phyloP scores from a whole-genome alignment of 805 yeast genomes.

The Cyberlindnera maclurae region DNA sequence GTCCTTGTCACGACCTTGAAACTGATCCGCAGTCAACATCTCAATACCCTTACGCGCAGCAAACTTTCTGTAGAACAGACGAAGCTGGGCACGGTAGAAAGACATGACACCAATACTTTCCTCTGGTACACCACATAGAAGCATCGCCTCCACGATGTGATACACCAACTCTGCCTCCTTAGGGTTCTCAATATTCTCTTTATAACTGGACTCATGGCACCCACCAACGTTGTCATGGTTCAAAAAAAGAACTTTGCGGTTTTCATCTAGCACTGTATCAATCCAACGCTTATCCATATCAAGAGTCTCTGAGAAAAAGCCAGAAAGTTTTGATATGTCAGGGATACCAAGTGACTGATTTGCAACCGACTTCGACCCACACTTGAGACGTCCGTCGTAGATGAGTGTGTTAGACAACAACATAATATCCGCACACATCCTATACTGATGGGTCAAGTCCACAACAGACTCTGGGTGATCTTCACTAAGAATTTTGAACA shows the following conservation, averaged over 20 bases:
- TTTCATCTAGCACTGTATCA: slow-evolving; percentile 42
- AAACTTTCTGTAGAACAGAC: slow-evolving; percentile 32
- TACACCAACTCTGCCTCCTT: slow-evolving; percentile 62
- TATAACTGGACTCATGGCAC: slow-evolving; percentile 39
- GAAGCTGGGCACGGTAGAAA: slow-evolving; percentile 75
- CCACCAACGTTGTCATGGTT: slow-evolving; percentile 70
- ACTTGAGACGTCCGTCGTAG: slow-evolving; percentile 66
- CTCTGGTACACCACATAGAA: slow-evolving; percentile 51
- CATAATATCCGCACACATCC: slow-evolving; percentile 93
- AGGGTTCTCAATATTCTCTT: slow-evolving; percentile 67
- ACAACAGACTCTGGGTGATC: slow-evolving; percentile 67
- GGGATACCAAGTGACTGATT: slow-evolving; percentile 49
- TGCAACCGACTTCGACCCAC: slow-evolving; percentile 66
- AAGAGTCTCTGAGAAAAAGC: slow-evolving; percentile 3
- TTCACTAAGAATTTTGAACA: slow-evolving; percentile 71
- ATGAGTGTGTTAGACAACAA: slow-evolving; percentile 69
- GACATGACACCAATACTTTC: slow-evolving; percentile 80
- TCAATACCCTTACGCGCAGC: slow-evolving; percentile 45
- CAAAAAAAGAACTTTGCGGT: slow-evolving; percentile 63
- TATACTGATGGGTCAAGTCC: slow-evolving; percentile 74
- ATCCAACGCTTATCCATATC: slow-evolving; percentile 42
- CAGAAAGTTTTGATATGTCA: slow-evolving; percentile 11
- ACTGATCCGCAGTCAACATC: slow-evolving; percentile 87
- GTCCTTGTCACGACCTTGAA: slow-evolving; percentile 93
- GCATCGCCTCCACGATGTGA: slow-evolving; percentile 54